Evolutionary conservation across 805 yeast species (phyloP), one percentile per base, ranked within the genome.

Genomic region (Metschnikowia peoriensis): DNA sequence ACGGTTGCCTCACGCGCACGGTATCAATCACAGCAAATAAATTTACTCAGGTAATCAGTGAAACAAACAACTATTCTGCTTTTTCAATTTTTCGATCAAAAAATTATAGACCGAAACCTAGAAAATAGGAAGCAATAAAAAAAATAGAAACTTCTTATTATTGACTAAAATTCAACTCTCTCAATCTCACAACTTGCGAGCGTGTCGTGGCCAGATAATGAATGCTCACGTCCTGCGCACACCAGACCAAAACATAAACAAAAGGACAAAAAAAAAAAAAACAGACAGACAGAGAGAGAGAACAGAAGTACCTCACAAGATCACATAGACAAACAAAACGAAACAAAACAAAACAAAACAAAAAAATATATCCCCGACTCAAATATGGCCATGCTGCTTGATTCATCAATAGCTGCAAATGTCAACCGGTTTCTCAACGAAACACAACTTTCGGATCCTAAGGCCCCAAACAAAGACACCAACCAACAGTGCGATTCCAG

Each of bases 351-450:
- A 22, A 22, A 22, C 2, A 22, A 22, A 22, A 22, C 2, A 22
- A 22, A 22, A 22, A 4, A 22, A 22, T 2, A 3, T 22, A 22
- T 22, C 22, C 4, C 22, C 2, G 22, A 22, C 22, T 3, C 22
- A 22, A 38, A 14, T 4, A 49, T 49, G 52, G 37, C 48, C 14
- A 45, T 50, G 29, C 49, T 42, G 53, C 49, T 50, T 41, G 53
- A 40, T 27, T 46, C 57, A 27, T 59, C 70, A 28, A 63, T 69
- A 7, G 60, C 66, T 1, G 64, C 58, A 45, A 62, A 66, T 41
- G 66, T 70, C 50, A 55, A 60, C 44, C 61, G 59, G 44, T 71
- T 57, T 51, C 67, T 70, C 6, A 58, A 56, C 47, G 68, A 67
- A 37, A 69, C 75, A 0, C 67, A 65, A 32, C 49, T 70, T 17